These are phyloP conservation scores for Akebia trifoliata DNA, from an alignment of 164 flowering plant species.

Conservation along the genomic window DNA sequence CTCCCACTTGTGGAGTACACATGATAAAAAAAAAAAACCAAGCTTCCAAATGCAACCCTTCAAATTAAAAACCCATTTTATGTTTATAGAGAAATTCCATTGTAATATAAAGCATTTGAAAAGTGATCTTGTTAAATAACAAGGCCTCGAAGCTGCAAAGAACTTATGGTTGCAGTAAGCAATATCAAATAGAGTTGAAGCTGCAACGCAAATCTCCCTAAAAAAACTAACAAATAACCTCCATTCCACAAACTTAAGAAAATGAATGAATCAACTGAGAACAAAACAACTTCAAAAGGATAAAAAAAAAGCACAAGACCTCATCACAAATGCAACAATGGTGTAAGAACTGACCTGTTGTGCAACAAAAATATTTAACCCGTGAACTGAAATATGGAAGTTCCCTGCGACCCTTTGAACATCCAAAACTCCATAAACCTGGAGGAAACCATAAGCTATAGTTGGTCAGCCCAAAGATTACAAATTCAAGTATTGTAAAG, in stretches of 20 bases:
- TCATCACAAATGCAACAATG: neutral
- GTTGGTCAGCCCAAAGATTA: neutral
- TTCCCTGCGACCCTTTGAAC: constrained; percentile 99
- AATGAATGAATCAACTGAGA: too few species aligned
- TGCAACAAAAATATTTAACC: constrained; percentile 89
- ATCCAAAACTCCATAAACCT: constrained; percentile 94
- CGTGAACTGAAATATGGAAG: constrained; percentile 97
- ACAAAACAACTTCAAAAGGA: too few species aligned
- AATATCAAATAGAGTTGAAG: neutral
- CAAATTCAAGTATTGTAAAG: neutral
- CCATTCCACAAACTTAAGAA: neutral
- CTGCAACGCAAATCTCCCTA: neutral
- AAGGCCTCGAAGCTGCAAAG: neutral
- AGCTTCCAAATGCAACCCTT: too few species aligned
- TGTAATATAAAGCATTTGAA: too few species aligned
- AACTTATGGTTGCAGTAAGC: neutral
- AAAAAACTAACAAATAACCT: neutral
- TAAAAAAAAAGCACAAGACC: too few species aligned
- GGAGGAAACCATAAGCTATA: constrained; percentile 19
- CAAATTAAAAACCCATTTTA: too few species aligned
- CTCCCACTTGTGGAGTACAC: too few species aligned
- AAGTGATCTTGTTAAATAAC: too few species aligned
- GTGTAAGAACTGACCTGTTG: constrained; percentile 69
- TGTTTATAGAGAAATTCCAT: too few species aligned
- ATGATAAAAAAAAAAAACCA: too few species aligned